Conservation (phyloP, 805 yeast species). For the Candida pseudofarinosa region DNA sequence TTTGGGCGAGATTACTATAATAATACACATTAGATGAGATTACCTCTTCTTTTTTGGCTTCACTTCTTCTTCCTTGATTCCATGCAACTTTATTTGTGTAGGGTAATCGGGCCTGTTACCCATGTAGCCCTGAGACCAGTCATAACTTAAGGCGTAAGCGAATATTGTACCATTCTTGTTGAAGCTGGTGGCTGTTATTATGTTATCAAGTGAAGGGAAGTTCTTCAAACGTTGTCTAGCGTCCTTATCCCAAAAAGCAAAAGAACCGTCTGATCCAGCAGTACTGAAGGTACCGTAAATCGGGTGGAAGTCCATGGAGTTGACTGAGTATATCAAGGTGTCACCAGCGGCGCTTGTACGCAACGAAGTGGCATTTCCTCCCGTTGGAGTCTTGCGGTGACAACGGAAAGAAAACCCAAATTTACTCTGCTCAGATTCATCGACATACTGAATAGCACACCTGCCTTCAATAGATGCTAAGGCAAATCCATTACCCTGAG, state of each 20-base stretch:
- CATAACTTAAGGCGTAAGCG: conserved; percentile 91
- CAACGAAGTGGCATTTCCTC: conserved; percentile 21
- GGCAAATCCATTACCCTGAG: conserved; percentile 91
- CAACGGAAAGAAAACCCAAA: conserved; percentile 89
- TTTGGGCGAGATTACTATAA: background rate
- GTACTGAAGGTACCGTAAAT: conserved; percentile 86
- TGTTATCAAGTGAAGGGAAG: conserved; percentile 60
- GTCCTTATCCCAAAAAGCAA: conserved; percentile 95
- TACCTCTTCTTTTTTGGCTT: conserved; percentile 47
- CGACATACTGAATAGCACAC: conserved; percentile 90
- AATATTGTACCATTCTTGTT: conserved; percentile 78
- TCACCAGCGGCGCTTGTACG: conserved; percentile 37
- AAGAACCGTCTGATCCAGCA: conserved; percentile 91
- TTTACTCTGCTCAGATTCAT: conserved; percentile 69
- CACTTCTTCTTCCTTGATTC: conserved; percentile 81
- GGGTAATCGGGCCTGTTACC: conserved; percentile 74
- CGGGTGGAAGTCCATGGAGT: conserved; percentile 84
- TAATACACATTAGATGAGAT: background rate
- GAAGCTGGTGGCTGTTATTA: conserved; percentile 76
- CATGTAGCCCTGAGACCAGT: conserved; percentile 91
- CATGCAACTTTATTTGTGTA: conserved; percentile 74
- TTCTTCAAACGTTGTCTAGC: conserved; percentile 82
- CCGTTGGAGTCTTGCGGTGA: conserved; percentile 66
- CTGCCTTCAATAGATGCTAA: conserved; percentile 93
- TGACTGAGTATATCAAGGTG: conserved; percentile 71